phyloP scores from a whole-genome alignment of 768 basidiomycete species.

The Leccinum disarticulatum region DNA sequence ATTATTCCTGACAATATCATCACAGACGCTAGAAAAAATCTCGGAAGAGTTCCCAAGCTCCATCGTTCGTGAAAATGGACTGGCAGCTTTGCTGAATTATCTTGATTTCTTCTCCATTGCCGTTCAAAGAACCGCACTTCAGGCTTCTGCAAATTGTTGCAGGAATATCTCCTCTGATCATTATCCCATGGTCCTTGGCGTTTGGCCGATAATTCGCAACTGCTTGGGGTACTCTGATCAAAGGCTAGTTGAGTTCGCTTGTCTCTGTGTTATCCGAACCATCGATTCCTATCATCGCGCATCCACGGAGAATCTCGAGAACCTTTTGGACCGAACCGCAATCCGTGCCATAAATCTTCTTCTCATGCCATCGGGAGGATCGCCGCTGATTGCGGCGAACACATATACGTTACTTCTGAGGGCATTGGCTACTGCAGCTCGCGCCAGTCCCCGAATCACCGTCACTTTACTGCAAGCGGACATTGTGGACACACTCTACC shows the following conservation, averaged over 20 bases:
- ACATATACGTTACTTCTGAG: slow-evolving; percentile 89
- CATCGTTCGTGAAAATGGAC: slow-evolving; percentile 93
- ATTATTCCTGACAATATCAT: slow-evolving; percentile 17
- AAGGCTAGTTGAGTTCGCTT: slow-evolving; percentile 95
- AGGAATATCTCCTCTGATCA: slow-evolving; percentile 87
- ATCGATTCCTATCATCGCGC: slow-evolving; percentile 90
- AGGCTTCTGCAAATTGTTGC: slow-evolving; percentile 97
- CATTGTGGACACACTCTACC: slow-evolving; percentile 89
- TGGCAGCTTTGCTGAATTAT: slow-evolving; percentile 90
- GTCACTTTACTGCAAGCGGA: slow-evolving; percentile 86
- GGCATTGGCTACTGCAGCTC: slow-evolving; percentile 83
- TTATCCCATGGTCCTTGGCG: slow-evolving; percentile 84
- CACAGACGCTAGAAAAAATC: slow-evolving; percentile 95
- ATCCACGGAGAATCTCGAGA: slow-evolving; percentile 83
- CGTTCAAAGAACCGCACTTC: slow-evolving; percentile 93
- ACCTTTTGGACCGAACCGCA: slow-evolving; percentile 73
- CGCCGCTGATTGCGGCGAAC: slow-evolving; percentile 79
- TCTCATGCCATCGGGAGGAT: slow-evolving; percentile 81
- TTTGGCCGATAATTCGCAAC: slow-evolving; percentile 91
- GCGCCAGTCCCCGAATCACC: slow-evolving; percentile 85
- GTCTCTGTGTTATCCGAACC: slow-evolving; percentile 90
- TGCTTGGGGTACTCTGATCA: slow-evolving; percentile 92
- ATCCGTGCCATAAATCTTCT: slow-evolving; percentile 84
- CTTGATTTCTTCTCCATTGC: slow-evolving; percentile 99
- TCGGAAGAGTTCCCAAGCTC: slow-evolving; percentile 96